Base-by-base conservation (phyloP, 106 monocot species). In the Amphibolis antarctica region DNA sequence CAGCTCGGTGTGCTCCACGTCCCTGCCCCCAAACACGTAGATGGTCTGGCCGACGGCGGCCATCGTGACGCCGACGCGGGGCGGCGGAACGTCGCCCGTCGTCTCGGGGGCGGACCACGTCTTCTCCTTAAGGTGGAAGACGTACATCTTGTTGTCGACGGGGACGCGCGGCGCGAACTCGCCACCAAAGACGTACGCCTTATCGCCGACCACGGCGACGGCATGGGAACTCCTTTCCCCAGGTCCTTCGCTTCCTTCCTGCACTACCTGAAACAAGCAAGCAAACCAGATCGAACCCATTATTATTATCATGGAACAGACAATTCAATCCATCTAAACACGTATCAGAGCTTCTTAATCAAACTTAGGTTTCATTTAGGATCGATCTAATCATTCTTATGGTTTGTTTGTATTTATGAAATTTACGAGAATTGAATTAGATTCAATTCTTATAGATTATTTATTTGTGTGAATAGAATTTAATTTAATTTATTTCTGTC, bases 141-240 rank as follows among this genome's bases (percentile, higher is more conserved):
- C 74, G 55, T 91, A 80, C 66, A 93, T 67, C 52, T 79, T 75
- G 83, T 86, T 89, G 78, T 93, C 93, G 4, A 93, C 88, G 1
- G 93, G 93, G 19, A 83, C 81, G n/a, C 85, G 85, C 5, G 93
- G 85, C 0, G 82, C 73, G 85, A 88, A 83, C 76, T 89, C 93
- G 0, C 93, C 93, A 0, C 93, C 93, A 12, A 93, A 93, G 36
- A 62, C 83, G 28, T 83, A 93, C 27, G 75, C 93, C 52, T 81
- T 93, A 4, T 58, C 47, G 15, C 81, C 83, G 3, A 86, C 83
- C 1, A 89, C 66, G 7, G 89, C 65, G 12, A 93, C 75, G 31
- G 83, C 85, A 61, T 93, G 88, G 26, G 93, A 93, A 64, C 93
- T 93, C 64, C 93, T 80, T 44, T 85, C 88, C 1, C 93, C 93